These are phyloP conservation scores for Nidula microcarpa DNA, from an alignment of 768 basidiomycete genomes.

Conservation along the genomic window DNA sequence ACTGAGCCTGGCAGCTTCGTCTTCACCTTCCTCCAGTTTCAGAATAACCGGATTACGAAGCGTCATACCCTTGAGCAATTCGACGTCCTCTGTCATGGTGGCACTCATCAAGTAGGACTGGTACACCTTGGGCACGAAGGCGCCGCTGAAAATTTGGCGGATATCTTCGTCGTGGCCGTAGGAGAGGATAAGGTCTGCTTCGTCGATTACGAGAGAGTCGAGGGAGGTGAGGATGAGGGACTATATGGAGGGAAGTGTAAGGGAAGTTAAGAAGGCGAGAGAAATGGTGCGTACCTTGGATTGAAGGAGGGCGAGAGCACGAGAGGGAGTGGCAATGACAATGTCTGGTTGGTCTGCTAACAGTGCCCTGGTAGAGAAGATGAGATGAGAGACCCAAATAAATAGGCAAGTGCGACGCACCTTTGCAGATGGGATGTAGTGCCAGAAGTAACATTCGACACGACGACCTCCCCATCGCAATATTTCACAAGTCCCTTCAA, in stretches of 20 bases:
- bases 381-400: not conserved
- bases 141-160: constrained; percentile 62
- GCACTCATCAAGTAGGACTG: constrained; percentile 97
- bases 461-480: constrained; percentile 70
- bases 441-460: constrained; percentile 77
- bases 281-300: constrained; percentile 20
- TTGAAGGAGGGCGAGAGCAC: constrained; percentile 28
- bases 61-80: constrained; percentile 82
- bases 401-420: constrained; percentile 30
- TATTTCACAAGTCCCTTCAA: constrained; percentile 65
- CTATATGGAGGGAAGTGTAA: constrained; percentile 26
- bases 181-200: constrained; percentile 94
- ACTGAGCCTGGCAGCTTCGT: constrained; percentile 74
- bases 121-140: constrained; percentile 74
- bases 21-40: constrained; percentile 84
- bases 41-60: constrained; percentile 89
- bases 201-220: constrained; percentile 91
- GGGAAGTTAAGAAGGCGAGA: not conserved
- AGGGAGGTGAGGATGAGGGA: constrained; percentile 61
- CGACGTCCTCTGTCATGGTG: constrained; percentile 95
- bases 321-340: constrained; percentile 34
- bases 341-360: constrained; percentile 39
- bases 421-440: constrained; percentile 68
- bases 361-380: constrained; percentile 20
- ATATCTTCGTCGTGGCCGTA: constrained; percentile 96